A percentile compares a stretch with the other conserved stretches of the same genome.
phyloP scores from a whole-genome alignment of 352 stramenopile genomes.

The Pythium coloratum region DNA sequence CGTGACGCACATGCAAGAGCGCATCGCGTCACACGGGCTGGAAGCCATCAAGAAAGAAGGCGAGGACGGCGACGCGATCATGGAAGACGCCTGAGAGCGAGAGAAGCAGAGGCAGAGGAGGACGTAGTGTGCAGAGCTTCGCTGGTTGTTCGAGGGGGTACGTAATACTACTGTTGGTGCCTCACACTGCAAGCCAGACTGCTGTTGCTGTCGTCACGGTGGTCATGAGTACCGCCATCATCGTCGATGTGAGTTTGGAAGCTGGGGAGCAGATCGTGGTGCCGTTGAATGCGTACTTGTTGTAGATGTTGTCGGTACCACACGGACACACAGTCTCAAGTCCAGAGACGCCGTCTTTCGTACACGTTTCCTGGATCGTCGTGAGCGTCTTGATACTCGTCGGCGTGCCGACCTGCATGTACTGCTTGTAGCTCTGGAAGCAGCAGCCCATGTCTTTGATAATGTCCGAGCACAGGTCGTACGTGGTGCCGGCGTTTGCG shows the following conservation, averaged over 20 bases:
- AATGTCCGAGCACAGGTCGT: conserved; percentile 71
- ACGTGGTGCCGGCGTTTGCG: conserved; percentile 44
- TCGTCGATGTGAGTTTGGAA: conserved; percentile 2
- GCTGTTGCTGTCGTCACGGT: background rate
- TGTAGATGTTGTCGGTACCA: conserved; percentile 41
- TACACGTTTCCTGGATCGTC: conserved; percentile 52
- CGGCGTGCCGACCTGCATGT: conserved; percentile 63
- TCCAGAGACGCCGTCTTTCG: conserved; percentile 32
- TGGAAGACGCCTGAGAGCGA: conserved; percentile 44
- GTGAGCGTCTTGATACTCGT: conserved; percentile 49
- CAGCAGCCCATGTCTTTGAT: conserved; percentile 74
- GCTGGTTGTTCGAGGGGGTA: conserved; percentile 3
- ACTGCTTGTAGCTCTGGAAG: conserved; percentile 83
- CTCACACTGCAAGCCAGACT: conserved; percentile 22
- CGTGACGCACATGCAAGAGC: conserved; percentile 61
- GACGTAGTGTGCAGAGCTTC: background rate
- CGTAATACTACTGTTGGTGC: conserved; percentile 15
- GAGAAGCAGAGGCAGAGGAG: background rate
- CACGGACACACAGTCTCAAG: conserved; percentile 57
- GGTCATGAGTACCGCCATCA: conserved; percentile 1
- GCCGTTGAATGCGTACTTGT: conserved; percentile 52
- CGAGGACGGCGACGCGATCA: conserved; percentile 42
- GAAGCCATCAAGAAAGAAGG: conserved; percentile 46
- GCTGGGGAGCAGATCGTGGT: conserved; percentile 63
- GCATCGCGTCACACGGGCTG: conserved; percentile 45